Evolutionary conservation across 2,329 filamentous ascomycete genomes (phyloP), one percentile per base, ranked within the genome.

Genomic region (Emmonsia crescens): DNA sequence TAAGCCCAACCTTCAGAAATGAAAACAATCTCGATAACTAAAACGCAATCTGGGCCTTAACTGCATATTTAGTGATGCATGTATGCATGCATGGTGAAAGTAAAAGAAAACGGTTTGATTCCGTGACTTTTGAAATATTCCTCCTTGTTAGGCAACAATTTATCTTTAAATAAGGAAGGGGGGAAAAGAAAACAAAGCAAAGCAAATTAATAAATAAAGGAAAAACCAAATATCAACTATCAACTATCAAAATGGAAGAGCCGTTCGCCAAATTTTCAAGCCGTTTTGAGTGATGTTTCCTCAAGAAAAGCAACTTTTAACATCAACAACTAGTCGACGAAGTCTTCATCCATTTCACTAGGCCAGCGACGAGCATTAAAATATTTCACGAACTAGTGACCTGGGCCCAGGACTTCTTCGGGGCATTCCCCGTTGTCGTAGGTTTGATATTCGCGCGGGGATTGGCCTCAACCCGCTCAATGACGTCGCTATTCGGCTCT

Each of bases 401-500:
- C 27, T 40, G 33, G 31, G 52, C 52, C 52, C 21, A 56, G 33
- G 33, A 56, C 52, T 56, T 55, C 19, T 36, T 36, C 21, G 31
- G 52, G 9, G 21, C n/a, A 16, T 56, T 56, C 19, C 19, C 4
- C 19, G 5, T 24, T 46, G 4, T n/a, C 9, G 14, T 44, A 10
- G 27, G 21, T 33, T 40, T 36, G 24, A 48, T 57, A 10, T 33
- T 31, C 16, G 21, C 27, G n/a, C 38, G 5, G 48, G 40, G 40
- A 46, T n/a, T 21, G 12, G 24, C 16, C 51, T 36, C 51, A 33
- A 42, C n/a, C 27, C 55, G 36, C 19, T 66, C 56, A 59, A 49
- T 16, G 29, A 36, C 51, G 14, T 21, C 29, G 10, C 29, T 42
- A 29, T 56, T 55, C 14, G 33, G 44, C 9, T 63, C 67, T 36